phyloP scores from a whole-genome alignment of 1,284 basidiomycete genomes.

The Hymenochaete sp. region DNA sequence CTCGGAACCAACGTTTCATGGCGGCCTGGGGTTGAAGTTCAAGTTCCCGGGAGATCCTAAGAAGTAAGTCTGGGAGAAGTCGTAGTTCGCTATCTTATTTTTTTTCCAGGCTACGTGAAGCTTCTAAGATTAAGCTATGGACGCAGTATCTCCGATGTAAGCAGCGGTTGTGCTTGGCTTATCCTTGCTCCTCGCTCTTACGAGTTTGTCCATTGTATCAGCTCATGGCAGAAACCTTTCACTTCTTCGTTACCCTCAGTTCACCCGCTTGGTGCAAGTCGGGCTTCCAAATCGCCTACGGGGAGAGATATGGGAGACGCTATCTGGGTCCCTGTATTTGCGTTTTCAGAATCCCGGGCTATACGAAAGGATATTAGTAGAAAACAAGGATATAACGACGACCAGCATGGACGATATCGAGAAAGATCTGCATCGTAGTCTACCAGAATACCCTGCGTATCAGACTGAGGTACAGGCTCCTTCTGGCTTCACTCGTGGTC shows the following conservation, averaged over 20 bases:
- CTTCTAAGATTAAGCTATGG: slow-evolving; percentile 97
- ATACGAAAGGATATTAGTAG: slow-evolving; percentile 74
- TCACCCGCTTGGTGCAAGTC: slow-evolving; percentile 93
- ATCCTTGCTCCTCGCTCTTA: not conserved
- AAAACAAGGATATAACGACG: slow-evolving; percentile 74
- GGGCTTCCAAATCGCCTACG: slow-evolving; percentile 92
- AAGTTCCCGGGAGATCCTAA: slow-evolving; percentile 92
- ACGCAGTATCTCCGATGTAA: slow-evolving; percentile 76
- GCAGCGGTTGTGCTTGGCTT: slow-evolving; percentile 21
- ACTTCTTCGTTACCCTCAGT: slow-evolving; percentile 93
- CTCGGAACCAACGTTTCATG: slow-evolving; percentile 57
- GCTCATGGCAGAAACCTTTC: slow-evolving; percentile 85
- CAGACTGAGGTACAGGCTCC: slow-evolving; percentile 61
- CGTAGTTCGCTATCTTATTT: not conserved
- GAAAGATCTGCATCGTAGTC: slow-evolving; percentile 92
- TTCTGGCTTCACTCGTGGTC: no score
- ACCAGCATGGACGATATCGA: slow-evolving; percentile 98
- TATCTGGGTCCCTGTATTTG: slow-evolving; percentile 89
- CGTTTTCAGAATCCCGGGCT: slow-evolving; percentile 83
- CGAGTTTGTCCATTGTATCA: slow-evolving; percentile 23
- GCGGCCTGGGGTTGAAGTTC: slow-evolving; percentile 80
- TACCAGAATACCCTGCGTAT: slow-evolving; percentile 93
- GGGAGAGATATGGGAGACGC: slow-evolving; percentile 97
- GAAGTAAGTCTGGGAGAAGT: slow-evolving; percentile 45
- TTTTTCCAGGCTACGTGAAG: slow-evolving; percentile 73